Evolutionary conservation across 345 rosid genomes (phyloP).

Genomic region (Erodium maritimum): DNA sequence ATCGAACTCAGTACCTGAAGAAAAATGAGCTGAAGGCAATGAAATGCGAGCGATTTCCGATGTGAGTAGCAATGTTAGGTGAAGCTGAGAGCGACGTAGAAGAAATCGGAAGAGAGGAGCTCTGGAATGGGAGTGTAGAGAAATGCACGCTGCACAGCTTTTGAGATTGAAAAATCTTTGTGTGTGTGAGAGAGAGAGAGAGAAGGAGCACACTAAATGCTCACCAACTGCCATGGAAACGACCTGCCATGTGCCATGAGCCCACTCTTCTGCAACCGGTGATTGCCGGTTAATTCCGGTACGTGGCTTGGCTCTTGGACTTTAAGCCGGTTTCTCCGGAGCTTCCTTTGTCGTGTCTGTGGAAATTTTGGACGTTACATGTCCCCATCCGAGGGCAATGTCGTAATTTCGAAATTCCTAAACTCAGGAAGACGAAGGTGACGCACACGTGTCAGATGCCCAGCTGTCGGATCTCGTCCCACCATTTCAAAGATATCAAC

Average conservation of each 20-base stretch:
- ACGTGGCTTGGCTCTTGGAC: background rate
- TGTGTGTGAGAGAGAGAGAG: background rate
- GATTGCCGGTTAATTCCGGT: background rate
- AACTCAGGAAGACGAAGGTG: too few relatives aligned
- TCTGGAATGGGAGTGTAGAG: slow-evolving; percentile 1
- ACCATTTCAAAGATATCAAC: too few relatives aligned
- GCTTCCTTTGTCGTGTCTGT: too few relatives aligned
- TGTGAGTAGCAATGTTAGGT: background rate
- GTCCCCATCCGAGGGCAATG: too few relatives aligned
- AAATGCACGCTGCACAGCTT: slow-evolving; percentile 21
- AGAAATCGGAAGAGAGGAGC: background rate
- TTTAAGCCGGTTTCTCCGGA: background rate
- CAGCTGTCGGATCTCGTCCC: too few relatives aligned
- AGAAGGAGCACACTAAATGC: slow-evolving; percentile 47
- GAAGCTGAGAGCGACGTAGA: slow-evolving; percentile 14
- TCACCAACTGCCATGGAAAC: slow-evolving; percentile 49
- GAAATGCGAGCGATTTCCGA: slow-evolving; percentile 3
- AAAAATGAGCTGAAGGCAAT: background rate
- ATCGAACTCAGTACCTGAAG: background rate
- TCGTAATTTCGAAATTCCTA: too few relatives aligned
- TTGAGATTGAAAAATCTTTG: slow-evolving; percentile 15
- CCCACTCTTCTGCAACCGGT: slow-evolving; percentile 20
- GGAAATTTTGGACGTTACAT: too few relatives aligned
- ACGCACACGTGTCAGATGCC: too few relatives aligned
- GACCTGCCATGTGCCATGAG: slow-evolving; percentile 43